Evolutionary conservation across 2,329 filamentous ascomycete genomes (phyloP).

Genomic region (Fusarium keratoplasticum): DNA sequence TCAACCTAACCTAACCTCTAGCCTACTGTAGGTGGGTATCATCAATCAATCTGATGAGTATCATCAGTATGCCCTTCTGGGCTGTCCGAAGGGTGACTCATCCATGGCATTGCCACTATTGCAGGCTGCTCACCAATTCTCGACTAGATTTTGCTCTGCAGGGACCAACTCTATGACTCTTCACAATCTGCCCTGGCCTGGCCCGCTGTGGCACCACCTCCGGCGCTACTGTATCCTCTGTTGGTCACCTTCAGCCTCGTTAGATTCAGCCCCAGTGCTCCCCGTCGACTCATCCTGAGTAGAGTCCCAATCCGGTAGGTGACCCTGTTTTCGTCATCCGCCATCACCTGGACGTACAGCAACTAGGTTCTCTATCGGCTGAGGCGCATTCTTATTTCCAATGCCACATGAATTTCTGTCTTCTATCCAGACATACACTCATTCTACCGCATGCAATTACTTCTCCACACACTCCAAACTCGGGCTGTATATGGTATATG

Average conservation of each 20-base stretch:
- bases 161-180: slow-evolving; percentile 1
- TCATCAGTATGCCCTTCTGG: background rate
- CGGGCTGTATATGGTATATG: slow-evolving; percentile 17
- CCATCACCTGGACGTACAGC: background rate
- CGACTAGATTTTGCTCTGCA: background rate
- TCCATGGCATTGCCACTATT: background rate
- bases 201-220: background rate
- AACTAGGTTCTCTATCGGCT: background rate
- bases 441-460: background rate
- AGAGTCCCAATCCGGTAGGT: slow-evolving; percentile 32
- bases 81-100: background rate
- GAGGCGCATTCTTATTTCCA: background rate
- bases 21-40: background rate
- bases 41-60: background rate
- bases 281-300: slow-evolving; percentile 40
- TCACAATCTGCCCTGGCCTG: background rate
- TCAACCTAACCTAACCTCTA: background rate
- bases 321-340: background rate
- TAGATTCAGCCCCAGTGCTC: slow-evolving; percentile 6
- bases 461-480: slow-evolving; percentile 5
- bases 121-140: background rate
- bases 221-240: background rate
- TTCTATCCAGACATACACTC: background rate
- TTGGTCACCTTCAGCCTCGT: background rate
- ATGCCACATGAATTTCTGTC: background rate